A percentile compares a stretch with the other conserved stretches of the same genome.
Conservation (phyloP, 441 rosid species). For the Isatis lusitanica region DNA sequence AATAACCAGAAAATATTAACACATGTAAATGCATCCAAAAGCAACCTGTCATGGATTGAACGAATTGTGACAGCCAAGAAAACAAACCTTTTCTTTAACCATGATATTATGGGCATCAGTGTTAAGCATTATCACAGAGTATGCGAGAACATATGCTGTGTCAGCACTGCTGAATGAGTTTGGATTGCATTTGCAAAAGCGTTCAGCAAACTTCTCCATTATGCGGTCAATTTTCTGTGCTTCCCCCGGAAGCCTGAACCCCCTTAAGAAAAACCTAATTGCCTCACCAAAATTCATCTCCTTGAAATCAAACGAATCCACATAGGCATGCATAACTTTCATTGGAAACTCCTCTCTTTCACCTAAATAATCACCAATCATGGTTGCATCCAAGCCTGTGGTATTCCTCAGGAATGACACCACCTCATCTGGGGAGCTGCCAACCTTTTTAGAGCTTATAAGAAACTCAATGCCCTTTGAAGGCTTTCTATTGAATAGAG, state of each 20-base stretch:
- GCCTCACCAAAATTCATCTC: conserved; percentile 91
- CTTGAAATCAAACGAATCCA: conserved; percentile 91
- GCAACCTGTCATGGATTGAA: conserved; percentile 19
- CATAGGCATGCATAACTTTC: conserved; percentile 97
- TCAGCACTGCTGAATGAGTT: conserved; percentile 93
- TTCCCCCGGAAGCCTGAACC: conserved; percentile 97
- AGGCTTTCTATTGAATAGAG: conserved; percentile 90
- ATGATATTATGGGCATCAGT: conserved; percentile 96
- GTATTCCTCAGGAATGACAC: conserved; percentile 75
- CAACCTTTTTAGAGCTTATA: conserved; percentile 66
- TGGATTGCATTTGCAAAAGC: conserved; percentile 95
- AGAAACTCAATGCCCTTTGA: conserved; percentile 94
- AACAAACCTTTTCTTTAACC: conserved; percentile 95
- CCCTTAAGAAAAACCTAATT: conserved; percentile 90
- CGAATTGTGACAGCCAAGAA: conserved; percentile 19
- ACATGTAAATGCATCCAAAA: conserved; percentile 25
- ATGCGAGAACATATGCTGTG: conserved; percentile 98
- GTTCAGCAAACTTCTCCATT: conserved; percentile 99
- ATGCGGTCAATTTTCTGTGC: conserved; percentile 99
- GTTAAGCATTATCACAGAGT: conserved; percentile 98
- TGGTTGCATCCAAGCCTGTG: conserved; percentile 73
- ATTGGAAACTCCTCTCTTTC: conserved; percentile 93
- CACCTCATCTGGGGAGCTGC: conserved; percentile 83
- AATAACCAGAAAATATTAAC: conserved; percentile 5
- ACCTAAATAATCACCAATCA: conserved; percentile 97